Percentiles rank a stretch among this genome's conserved stretches.
Evolutionary conservation across 2,329 filamentous ascomycete genomes (phyloP).

Genomic region (Cryoendolithus antarcticus): DNA sequence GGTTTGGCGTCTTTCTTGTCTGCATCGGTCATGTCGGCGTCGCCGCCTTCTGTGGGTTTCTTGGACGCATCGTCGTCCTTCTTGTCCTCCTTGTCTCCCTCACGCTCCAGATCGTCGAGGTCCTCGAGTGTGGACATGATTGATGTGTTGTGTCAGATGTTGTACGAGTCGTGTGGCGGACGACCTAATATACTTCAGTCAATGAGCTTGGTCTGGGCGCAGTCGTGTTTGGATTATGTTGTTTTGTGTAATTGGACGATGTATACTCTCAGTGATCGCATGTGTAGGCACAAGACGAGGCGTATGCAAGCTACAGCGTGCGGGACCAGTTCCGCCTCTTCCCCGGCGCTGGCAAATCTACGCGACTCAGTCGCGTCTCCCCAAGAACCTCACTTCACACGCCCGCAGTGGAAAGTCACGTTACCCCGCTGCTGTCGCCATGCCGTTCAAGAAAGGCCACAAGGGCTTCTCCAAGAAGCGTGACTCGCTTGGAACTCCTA

Average conservation of each 20-base stretch:
- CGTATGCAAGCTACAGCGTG: too few relatives aligned
- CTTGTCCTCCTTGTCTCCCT: conserved; percentile 58
- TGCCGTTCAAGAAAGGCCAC: conserved; percentile 19
- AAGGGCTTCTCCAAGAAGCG: conserved; percentile 13
- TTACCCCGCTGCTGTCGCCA: conserved; percentile 2
- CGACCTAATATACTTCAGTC: too few relatives aligned
- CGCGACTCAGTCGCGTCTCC: too few relatives aligned
- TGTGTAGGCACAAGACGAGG: too few relatives aligned
- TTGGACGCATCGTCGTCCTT: conserved; percentile 45
- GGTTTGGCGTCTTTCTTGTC: conserved; percentile 48
- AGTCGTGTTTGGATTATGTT: too few relatives aligned
- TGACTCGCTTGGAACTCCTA: conserved; percentile 7
- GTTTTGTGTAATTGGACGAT: too few relatives aligned
- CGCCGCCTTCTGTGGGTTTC: conserved; percentile 42
- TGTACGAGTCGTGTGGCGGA: too few relatives aligned
- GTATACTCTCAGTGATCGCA: too few relatives aligned
- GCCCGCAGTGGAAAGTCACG: too few relatives aligned
- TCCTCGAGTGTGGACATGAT: conserved; percentile 85
- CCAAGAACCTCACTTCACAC: too few relatives aligned
- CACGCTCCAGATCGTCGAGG: conserved; percentile 76
- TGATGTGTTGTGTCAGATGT: conserved; percentile 7
- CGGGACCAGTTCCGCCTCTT: too few relatives aligned
- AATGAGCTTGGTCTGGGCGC: conserved; percentile 33
- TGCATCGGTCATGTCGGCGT: conserved; percentile 86
- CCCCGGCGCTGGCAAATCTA: too few relatives aligned